Base-by-base conservation (phyloP, 352 stramenopile species). In the Pythium dissimile region DNA sequence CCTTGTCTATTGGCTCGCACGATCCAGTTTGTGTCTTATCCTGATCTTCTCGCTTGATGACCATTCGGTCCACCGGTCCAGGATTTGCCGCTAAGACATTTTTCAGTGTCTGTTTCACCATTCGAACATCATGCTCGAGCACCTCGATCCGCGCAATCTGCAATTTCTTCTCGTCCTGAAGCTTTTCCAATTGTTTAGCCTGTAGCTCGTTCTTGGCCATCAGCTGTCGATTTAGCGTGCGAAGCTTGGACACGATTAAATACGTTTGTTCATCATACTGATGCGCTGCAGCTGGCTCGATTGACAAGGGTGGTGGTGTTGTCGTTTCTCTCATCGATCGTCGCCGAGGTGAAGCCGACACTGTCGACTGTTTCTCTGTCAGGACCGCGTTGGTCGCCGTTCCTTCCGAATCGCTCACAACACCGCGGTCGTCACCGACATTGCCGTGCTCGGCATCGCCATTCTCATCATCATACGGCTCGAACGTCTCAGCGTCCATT, bases 231-330 rank as follows among this genome's bases (percentile, higher is more conserved):
- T 86, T 89, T 7, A 71, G 43, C 20, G 67, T 55, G 1, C 75
- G 75, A 11, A 89, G 60, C 20, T 66, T 71, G 1, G 72, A 73
- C 12, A 86, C 71, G 21, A 86, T 68, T 15, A 53, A 65, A 54
- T 86, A 86, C 23, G 79, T 89, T 18, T 71, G 66, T 1, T 81
- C 73, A 18, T 87, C 79, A 38, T 87, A 89, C 20, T 56, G 48
- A 24, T 44, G 30, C 6, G 7, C 8, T 26, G 23, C 2, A 8
- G 30, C 28, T 12, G 12, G 30, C 16, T 43, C 31, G 1, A 30
- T 20, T 10, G 47, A 44, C 26, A 28, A 20, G 21, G 32, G 32
- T 8, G 11, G 35, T 9, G 13, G 24, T 13, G 31, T 38, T 12
- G 16, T 21, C 6, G 35, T 4, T 7, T 46, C 32, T 16, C 6